Evolutionary conservation across 352 stramenopile species (phyloP).

Genomic region (Globisporangium uncinulatum): DNA sequence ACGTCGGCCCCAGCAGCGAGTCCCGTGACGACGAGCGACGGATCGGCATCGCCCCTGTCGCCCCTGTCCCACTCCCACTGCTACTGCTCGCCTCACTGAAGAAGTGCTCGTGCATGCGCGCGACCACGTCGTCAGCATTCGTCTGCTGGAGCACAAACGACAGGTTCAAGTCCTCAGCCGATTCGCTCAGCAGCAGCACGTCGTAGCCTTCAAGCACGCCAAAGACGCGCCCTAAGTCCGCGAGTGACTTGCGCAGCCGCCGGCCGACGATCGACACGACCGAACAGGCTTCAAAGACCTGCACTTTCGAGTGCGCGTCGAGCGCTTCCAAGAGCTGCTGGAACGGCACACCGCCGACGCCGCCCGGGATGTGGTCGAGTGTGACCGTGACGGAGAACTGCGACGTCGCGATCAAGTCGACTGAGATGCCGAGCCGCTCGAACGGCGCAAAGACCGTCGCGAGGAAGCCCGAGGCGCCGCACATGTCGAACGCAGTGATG

Average conservation of each 20-base stretch:
- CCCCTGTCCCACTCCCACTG: no score
- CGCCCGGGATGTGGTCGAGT: conserved; percentile 82
- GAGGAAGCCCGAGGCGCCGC: conserved; percentile 77
- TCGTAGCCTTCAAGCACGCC: conserved; percentile 81
- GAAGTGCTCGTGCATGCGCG: conserved; percentile 76
- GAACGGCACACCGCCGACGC: conserved; percentile 65
- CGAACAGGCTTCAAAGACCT: conserved; percentile 74
- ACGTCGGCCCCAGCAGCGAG: conserved; percentile 62
- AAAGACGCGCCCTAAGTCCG: conserved; percentile 81
- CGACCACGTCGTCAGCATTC: conserved; percentile 70
- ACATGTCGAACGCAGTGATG: conserved; percentile 87
- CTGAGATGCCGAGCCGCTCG: conserved; percentile 78
- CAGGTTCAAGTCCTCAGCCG: conserved; percentile 86
- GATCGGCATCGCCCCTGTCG: conserved; percentile 21
- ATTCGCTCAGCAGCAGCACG: conserved; percentile 80
- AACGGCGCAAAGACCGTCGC: conserved; percentile 85
- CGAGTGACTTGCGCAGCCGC: conserved; percentile 71
- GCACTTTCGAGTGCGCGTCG: conserved; percentile 65
- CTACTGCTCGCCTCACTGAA: conserved; percentile 29
- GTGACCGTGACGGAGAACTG: conserved; percentile 88
- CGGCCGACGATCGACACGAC: conserved; percentile 86
- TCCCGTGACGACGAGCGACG: conserved; percentile 64
- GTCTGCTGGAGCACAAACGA: conserved; percentile 85
- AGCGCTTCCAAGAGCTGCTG: conserved; percentile 55
- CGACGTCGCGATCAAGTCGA: conserved; percentile 86